Base-by-base conservation (phyloP, 192 early-diverging fungal species). In the Podila minutissima region DNA sequence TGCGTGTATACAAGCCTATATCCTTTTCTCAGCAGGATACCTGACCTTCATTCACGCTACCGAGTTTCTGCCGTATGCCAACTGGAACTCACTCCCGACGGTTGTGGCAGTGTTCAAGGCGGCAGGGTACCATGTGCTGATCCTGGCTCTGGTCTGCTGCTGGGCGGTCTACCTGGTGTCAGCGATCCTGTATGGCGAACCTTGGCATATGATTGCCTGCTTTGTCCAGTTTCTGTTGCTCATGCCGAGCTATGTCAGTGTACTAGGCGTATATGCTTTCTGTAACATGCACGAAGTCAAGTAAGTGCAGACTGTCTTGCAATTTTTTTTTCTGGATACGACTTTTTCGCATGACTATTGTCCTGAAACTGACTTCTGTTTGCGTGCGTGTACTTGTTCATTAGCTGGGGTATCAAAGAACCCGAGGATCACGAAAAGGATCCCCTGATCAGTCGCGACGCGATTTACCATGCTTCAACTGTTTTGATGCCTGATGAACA, bases 251-350 rank as follows among this genome's bases (percentile, higher is more conserved):
- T 79, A 79, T 69, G 76, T 79, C 53, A 79, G 76, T 46, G 76
- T 79, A 6, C 37, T 79, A 8, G 76, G 76, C 8, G 76, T 79
- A 0, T 79, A 79, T 31, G 76, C 76, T 2, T 72, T 79, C 46
- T 79, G 76, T n/a, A 79, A 79, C 46, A 79, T 79, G 76, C 76
- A 79, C 28, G 76, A 79, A 79, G 76, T 79, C 76, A 79, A 79
- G 76, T 79, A 79, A 55, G 76, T 68, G 10, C 2, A 28, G 4
- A 20, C 6, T 51, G 15, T n/a, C 29, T 9, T 59, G 17, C 17
- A 38, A 9, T 68, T 68, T 59, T 37, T 31, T n/a, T 13, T 17
- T 49, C 6, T 29, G 15, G 38, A 41, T 10, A 41, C 1, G 26
- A 59, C 11, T 0, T 61, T 61, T 48, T 29, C 55, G 24, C 10